Percentiles rank a stretch among this genome's conserved stretches.
Conservation (phyloP, 176 grass and related monocot species). For the Triticum turgidum region DNA sequence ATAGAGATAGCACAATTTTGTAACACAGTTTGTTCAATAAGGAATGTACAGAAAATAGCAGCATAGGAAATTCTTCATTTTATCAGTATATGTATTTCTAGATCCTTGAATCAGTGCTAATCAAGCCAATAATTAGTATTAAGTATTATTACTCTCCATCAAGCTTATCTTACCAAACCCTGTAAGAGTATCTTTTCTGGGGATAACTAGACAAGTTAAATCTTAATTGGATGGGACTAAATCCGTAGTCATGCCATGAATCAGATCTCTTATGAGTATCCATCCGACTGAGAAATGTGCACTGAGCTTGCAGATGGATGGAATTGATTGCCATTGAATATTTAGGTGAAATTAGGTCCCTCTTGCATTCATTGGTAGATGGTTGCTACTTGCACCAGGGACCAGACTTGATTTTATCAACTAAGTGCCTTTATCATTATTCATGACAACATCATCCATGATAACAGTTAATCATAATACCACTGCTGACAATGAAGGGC, state of each 20-base stretch:
- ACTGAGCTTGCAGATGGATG: slow-evolving; percentile 22
- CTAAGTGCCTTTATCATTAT: neutral
- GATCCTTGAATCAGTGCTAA: slow-evolving; percentile 16
- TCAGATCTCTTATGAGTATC: slow-evolving; percentile 1
- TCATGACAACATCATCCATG: slow-evolving; percentile 11
- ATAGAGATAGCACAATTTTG: neutral
- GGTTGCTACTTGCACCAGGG: slow-evolving; percentile 19
- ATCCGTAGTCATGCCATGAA: neutral
- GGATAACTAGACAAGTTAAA: slow-evolving; percentile 15
- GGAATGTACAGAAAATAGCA: neutral
- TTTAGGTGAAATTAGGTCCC: neutral
- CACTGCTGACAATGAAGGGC: neutral
- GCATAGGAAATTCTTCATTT: neutral
- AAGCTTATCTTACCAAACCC: neutral
- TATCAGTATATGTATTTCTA: neutral
- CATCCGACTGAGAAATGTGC: slow-evolving; percentile 23
- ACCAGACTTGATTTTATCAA: slow-evolving; percentile 24
- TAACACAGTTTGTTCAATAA: neutral
- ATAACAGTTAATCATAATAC: neutral
- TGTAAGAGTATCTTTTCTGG: neutral
- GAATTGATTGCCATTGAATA: slow-evolving; percentile 23
- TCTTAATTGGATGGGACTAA: slow-evolving; percentile 25
- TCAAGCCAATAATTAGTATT: neutral
- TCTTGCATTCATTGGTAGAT: slow-evolving; percentile 28
- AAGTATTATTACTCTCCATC: neutral